These are phyloP conservation scores for Capsella bursapastoris DNA, from an alignment of 345 rosid species.

Conservation along the genomic window DNA sequence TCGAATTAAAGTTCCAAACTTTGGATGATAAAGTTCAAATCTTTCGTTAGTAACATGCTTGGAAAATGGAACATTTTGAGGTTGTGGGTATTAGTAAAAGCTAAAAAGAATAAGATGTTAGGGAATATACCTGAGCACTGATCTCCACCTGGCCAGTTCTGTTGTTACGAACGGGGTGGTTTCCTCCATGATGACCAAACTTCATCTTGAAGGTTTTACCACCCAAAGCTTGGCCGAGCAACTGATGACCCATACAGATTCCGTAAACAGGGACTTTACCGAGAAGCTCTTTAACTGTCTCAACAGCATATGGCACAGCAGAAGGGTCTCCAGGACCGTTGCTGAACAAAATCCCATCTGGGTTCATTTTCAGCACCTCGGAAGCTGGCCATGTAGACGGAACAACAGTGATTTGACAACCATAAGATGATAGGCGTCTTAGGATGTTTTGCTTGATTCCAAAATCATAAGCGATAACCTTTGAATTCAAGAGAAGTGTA, in stretches of 20 bases:
- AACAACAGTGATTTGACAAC: conserved; percentile 87
- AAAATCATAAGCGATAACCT: conserved; percentile 92
- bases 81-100: not conserved
- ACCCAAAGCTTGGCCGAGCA: conserved; percentile 95
- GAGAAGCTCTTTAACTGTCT: conserved; percentile 74
- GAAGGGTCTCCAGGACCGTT: conserved; percentile 99
- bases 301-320: conserved; percentile 93
- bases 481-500: conserved; percentile 28
- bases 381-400: conserved; percentile 93
- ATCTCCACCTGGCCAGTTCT: conserved; percentile 81
- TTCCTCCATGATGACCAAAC: conserved; percentile 98
- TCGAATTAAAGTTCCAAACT: conserved; percentile 6
- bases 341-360: conserved; percentile 96
- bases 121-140: conserved; percentile 76
- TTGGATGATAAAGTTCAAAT: not conserved
- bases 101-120: not conserved
- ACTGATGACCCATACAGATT: conserved; percentile 98
- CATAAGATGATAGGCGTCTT: conserved; percentile 80
- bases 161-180: conserved; percentile 84
- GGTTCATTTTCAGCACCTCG: conserved; percentile 78
- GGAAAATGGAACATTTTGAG: not conserved
- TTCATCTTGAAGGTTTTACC: conserved; percentile 97
- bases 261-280: conserved; percentile 96
- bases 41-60: not conserved
- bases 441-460: conserved; percentile 94